Percentiles rank a stretch among this genome's conserved stretches.
Conservation (phyloP, 306 rosid species). For the Cucumis hystrix region DNA sequence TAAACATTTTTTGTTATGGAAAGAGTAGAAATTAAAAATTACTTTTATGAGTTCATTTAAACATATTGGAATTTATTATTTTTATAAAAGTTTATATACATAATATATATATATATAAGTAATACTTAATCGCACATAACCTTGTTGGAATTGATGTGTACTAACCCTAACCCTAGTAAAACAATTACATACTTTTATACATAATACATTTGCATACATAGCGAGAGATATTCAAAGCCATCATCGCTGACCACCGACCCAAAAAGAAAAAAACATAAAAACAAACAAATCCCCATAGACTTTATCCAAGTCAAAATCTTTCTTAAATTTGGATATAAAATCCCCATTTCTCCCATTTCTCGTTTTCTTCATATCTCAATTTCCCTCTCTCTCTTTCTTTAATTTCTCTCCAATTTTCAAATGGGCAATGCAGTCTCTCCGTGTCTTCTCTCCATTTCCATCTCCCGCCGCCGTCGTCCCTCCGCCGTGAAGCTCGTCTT, state of each 20-base stretch:
- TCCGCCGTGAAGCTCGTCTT: slow-evolving; percentile 36
- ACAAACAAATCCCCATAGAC: slow-evolving; percentile 8
- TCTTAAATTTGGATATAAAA: slow-evolving; percentile 4
- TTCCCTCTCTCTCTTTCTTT: neutral
- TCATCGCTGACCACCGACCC: slow-evolving; percentile 59
- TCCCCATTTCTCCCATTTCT: neutral
- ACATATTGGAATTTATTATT: no score
- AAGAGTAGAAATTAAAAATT: no score
- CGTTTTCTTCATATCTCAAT: neutral
- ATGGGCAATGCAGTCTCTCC: slow-evolving; percentile 55
- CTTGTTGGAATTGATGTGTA: no score
- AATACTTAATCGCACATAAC: no score
- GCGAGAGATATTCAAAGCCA: slow-evolving; percentile 46
- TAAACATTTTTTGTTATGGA: no score
- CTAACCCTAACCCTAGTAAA: neutral
- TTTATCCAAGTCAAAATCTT: slow-evolving; percentile 44
- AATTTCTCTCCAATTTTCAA: neutral
- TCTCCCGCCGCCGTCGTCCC: neutral
- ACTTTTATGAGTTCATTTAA: no score
- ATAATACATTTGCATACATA: no score
- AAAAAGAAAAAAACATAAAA: neutral
- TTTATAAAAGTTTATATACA: no score
- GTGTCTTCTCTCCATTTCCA: slow-evolving; percentile 15
- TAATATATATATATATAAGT: no score
- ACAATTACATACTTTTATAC: no score